Percentiles rank a stretch among this genome's conserved stretches.
Evolutionary conservation across 768 basidiomycete genomes (phyloP).

Genomic region (Collybiopsis luxurians): DNA sequence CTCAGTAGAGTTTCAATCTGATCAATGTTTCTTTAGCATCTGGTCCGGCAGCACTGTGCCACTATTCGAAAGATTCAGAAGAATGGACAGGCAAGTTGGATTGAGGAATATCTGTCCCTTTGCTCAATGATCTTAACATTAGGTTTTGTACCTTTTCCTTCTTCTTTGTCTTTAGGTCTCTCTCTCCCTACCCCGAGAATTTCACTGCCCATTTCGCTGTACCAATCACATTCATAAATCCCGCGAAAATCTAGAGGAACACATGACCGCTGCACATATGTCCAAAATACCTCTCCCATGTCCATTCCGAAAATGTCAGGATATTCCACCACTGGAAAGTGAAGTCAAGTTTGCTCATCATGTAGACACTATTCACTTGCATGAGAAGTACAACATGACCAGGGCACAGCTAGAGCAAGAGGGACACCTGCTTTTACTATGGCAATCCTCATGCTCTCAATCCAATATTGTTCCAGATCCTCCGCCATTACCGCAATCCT

Average conservation of each 20-base stretch:
- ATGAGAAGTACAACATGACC: too few species aligned
- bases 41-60: not conserved
- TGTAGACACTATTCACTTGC: not conserved
- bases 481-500: not conserved
- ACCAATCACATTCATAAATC: not conserved
- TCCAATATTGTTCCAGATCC: not conserved
- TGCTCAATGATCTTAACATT: not conserved
- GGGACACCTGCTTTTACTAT: not conserved
- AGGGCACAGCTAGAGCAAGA: not conserved
- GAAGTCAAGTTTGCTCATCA: not conserved
- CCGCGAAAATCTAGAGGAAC: not conserved
- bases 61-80: not conserved
- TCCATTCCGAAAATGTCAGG: not conserved
- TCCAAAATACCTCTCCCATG: not conserved
- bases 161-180: not conserved
- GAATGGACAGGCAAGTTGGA: not conserved
- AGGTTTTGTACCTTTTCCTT: not conserved
- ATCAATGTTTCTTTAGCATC: too few species aligned
- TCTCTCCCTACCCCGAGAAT: not conserved
- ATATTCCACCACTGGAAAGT: not conserved
- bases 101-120: not conserved
- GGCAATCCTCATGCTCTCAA: not conserved
- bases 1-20: too few species aligned
- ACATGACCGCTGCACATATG: not conserved
- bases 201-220: not conserved